Percentiles rank a stretch among this genome's conserved stretches.
Conservation (phyloP, 192 early-diverging fungal species). For the Podochytrium sp. region DNA sequence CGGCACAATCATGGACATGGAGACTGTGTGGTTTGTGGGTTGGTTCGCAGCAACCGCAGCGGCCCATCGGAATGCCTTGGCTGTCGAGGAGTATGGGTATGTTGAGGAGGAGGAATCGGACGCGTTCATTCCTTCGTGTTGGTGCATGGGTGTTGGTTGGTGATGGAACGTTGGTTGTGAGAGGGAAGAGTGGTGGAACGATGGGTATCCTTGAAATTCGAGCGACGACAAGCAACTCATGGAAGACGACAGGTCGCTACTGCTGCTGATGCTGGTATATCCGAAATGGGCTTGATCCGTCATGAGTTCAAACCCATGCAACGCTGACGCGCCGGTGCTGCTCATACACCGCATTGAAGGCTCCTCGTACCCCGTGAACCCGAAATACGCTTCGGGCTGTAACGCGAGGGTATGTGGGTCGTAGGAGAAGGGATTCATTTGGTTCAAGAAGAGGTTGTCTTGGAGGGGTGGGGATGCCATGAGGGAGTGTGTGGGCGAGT, state of each 20-base stretch:
- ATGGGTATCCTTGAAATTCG: too few species aligned
- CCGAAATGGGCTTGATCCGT: slow-evolving; percentile 18
- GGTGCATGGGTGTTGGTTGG: too few species aligned
- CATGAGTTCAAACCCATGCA: slow-evolving; percentile 21
- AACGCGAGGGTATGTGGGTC: neutral
- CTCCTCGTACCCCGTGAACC: slow-evolving; percentile 7
- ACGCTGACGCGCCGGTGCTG: too few species aligned
- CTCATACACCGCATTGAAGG: neutral
- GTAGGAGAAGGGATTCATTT: neutral
- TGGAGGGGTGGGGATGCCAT: neutral
- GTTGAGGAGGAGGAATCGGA: too few species aligned
- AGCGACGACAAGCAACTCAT: too few species aligned
- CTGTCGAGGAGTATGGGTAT: neutral
- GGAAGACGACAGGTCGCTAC: too few species aligned
- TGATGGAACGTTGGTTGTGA: too few species aligned
- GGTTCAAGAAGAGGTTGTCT: neutral
- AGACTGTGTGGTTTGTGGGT: slow-evolving; percentile 1
- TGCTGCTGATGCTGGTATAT: neutral
- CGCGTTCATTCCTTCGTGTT: too few species aligned
- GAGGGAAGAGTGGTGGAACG: too few species aligned
- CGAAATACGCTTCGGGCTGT: neutral
- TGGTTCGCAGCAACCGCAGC: neutral
- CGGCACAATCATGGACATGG: slow-evolving; percentile 20
- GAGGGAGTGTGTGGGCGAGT: neutral
- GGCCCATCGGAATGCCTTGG: slow-evolving; percentile 15